phyloP scores from a whole-genome alignment of 2,329 filamentous ascomycete genomes.

The Metarhizium anisopliae region DNA sequence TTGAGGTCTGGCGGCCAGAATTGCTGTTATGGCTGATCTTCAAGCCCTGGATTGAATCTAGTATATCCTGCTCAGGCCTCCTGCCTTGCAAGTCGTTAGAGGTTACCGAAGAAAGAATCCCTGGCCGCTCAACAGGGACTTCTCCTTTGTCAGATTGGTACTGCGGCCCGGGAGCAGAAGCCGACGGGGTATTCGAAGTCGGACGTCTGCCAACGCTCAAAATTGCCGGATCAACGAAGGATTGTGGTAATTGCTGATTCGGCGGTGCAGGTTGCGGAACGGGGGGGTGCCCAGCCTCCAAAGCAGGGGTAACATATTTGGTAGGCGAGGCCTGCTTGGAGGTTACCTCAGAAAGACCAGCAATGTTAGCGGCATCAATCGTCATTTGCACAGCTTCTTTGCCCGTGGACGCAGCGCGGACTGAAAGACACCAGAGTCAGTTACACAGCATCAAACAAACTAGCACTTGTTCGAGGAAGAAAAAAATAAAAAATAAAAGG shows the following conservation, averaged over 20 bases:
- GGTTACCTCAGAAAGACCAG: slow-evolving; percentile 33
- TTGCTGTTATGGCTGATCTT: slow-evolving; percentile 10
- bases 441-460: neutral
- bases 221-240: slow-evolving; percentile 76
- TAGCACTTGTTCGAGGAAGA: neutral
- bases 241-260: slow-evolving; percentile 20
- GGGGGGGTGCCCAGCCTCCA: slow-evolving; percentile 9
- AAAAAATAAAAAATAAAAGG: neutral
- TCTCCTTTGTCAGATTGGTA: slow-evolving; percentile 6
- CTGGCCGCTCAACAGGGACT: neutral
- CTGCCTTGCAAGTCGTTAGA: slow-evolving; percentile 5
- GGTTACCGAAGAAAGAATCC: neutral
- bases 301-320: slow-evolving; percentile 17
- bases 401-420: slow-evolving; percentile 33
- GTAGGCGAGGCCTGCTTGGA: slow-evolving; percentile 17
- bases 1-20: slow-evolving; percentile 11
- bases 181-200: slow-evolving; percentile 17
- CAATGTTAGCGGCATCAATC: slow-evolving; percentile 36
- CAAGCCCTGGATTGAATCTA: slow-evolving; percentile 19
- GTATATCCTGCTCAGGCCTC: slow-evolving; percentile 15
- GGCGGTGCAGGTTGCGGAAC: slow-evolving; percentile 14
- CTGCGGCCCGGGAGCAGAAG: slow-evolving; percentile 7
- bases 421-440: slow-evolving; percentile 13
- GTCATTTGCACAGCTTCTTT: slow-evolving; percentile 32
- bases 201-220: slow-evolving; percentile 53